Evolutionary conservation across 352 stramenopile species (phyloP), one percentile per base, ranked within the genome.

Genomic region (Globisporangium emineosum): DNA sequence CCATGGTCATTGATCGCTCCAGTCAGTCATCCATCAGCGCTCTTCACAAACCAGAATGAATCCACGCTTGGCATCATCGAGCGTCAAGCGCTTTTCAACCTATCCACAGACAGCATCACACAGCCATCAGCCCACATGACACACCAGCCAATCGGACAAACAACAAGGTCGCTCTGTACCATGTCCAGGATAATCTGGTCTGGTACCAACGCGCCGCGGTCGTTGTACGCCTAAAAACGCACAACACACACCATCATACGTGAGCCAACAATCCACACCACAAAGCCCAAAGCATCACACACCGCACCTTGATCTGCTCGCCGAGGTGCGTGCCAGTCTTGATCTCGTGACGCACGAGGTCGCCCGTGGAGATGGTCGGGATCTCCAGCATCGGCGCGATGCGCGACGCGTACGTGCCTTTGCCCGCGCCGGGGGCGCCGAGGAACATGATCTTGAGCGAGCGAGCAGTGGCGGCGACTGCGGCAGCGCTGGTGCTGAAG

Each of bases 381-480:
- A 97, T 93, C 60, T 89, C 66, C 58, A 97, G 75, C 72, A 89
- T 82, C 10, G 83, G 82, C n/a, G 88, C 85, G 42, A 97, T 93
- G 60, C 87, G 86, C 45, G 77, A 85, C 30, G 89, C 88, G 67
- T 97, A 97, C 50, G 90, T 97, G 67, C 90, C 90, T 75, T 97
- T 97, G 67, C 90, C 90, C 3, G 89, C 88, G 57, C 90, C 90
- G 0, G 90, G 90, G 42, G 90, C 86, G 10, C 90, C 90, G 4
- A 97, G 83, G 66, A 97, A 96, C 86, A 97, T 94, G 74, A 97
- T 88, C 67, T 86, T 89, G 58, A 91, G 74, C 67, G 81, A 76
- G 33, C 50, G 23, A 8, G 17, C 45, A 15, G 47, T 32, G 23
- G 47, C 23, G 23, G 47, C 47, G 8, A 29, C 47, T 10, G 57